phyloP scores from a whole-genome alignment of 768 basidiomycete genomes.

The Amanita rubescens region DNA sequence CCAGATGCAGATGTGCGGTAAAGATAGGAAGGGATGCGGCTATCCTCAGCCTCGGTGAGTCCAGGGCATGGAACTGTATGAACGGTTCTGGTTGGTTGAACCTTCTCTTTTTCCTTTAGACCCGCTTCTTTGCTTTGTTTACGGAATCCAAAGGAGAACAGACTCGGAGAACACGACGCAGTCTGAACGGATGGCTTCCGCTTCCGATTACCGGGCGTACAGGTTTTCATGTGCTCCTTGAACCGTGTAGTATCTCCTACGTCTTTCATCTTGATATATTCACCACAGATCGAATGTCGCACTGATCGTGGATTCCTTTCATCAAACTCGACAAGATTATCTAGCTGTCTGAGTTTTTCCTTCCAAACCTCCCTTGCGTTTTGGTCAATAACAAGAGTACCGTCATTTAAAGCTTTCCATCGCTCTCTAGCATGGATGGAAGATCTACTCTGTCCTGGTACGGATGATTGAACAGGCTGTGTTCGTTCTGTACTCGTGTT shows the following conservation, averaged over 20 bases:
- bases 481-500: too few species aligned
- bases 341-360: too few species aligned
- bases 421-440: slow-evolving; percentile 5
- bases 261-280: slow-evolving; percentile 10
- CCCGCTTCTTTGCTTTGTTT: too few species aligned
- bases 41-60: background rate
- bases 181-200: too few species aligned
- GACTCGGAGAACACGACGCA: too few species aligned
- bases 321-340: too few species aligned
- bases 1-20: background rate
- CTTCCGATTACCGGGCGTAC: background rate
- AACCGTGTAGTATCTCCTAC: slow-evolving; percentile 6
- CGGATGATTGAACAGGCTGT: too few species aligned
- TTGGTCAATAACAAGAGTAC: background rate
- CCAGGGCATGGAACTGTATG: background rate
- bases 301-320: too few species aligned
- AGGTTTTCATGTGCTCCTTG: slow-evolving; percentile 4
- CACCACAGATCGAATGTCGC: background rate
- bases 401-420: background rate
- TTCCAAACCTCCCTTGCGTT: background rate
- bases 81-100: too few species aligned
- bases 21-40: background rate
- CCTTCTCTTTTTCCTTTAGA: too few species aligned
- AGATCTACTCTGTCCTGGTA: slow-evolving; percentile 6
- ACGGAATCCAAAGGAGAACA: too few species aligned